These are phyloP conservation scores for Paecilomyces niveus DNA, from an alignment of 2,329 filamentous ascomycete species.

Conservation along the genomic window DNA sequence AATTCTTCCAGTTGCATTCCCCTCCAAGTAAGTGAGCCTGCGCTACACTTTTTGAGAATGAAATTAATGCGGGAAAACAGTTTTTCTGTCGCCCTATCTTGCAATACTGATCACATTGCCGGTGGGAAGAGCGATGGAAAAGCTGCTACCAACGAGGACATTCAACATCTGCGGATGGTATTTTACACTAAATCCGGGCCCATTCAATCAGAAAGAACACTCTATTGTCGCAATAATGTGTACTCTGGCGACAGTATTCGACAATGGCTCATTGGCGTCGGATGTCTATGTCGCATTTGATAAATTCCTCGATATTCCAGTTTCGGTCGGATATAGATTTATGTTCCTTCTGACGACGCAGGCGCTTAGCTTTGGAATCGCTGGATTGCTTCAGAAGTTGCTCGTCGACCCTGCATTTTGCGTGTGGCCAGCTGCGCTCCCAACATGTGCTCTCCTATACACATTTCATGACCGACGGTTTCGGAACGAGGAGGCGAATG, in stretches of 20 bases:
- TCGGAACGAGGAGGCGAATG: slow-evolving; percentile 30
- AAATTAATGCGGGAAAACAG: neutral
- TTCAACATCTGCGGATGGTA: slow-evolving; percentile 6
- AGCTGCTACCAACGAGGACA: slow-evolving; percentile 4
- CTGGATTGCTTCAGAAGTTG: slow-evolving; percentile 57
- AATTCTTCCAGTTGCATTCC: slow-evolving; percentile 10
- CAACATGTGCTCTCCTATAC: slow-evolving; percentile 23
- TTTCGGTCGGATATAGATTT: slow-evolving; percentile 16
- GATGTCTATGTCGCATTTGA: slow-evolving; percentile 14
- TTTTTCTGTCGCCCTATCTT: slow-evolving; percentile 9
- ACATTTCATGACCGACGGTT: slow-evolving; percentile 28
- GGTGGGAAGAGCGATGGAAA: slow-evolving; percentile 6
- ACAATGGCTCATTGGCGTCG: slow-evolving; percentile 7
- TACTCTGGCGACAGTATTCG: slow-evolving; percentile 6
- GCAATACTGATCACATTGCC: slow-evolving; percentile 9
- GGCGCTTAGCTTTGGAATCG: slow-evolving; percentile 60
- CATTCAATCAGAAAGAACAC: slow-evolving; percentile 22
- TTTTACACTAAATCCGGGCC: slow-evolving; percentile 20
- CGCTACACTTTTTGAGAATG: neutral
- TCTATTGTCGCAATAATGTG: slow-evolving; percentile 9
- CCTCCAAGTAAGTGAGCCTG: slow-evolving; percentile 4
- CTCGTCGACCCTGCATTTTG: slow-evolving; percentile 49
- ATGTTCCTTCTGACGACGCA: slow-evolving; percentile 50
- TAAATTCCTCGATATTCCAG: slow-evolving; percentile 9
- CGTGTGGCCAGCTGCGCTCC: slow-evolving; percentile 50